Conservation (phyloP, 768 basidiomycete species). For the Rhizopogon vulgaris region DNA sequence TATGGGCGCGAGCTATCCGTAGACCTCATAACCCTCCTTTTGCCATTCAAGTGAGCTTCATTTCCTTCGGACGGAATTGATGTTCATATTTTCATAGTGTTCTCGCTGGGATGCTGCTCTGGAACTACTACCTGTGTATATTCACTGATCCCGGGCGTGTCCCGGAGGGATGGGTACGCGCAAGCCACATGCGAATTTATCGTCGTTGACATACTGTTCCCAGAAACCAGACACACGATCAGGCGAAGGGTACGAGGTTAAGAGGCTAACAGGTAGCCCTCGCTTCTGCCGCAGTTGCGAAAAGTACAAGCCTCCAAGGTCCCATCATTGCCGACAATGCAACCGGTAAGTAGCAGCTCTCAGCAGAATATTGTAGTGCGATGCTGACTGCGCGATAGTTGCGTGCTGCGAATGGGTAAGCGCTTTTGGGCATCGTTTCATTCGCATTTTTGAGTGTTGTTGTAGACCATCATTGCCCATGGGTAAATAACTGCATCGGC, state of each 20-base stretch:
- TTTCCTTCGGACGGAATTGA: neutral
- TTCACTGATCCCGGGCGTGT: slow-evolving; percentile 80
- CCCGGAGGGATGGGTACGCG: slow-evolving; percentile 69
- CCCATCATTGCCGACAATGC: slow-evolving; percentile 92
- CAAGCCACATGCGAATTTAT: neutral
- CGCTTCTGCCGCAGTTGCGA: slow-evolving; percentile 85
- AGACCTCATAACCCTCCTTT: slow-evolving; percentile 67
- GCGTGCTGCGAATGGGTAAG: slow-evolving; percentile 86
- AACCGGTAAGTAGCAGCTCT: slow-evolving; percentile 47
- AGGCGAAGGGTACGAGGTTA: slow-evolving; percentile 80
- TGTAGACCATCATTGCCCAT: slow-evolving; percentile 85
- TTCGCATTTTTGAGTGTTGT: neutral
- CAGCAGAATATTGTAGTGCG: neutral
- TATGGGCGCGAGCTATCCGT: slow-evolving; percentile 72
- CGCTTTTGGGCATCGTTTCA: neutral
- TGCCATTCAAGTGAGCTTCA: slow-evolving; percentile 81
- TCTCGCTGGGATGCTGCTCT: slow-evolving; percentile 70
- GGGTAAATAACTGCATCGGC: slow-evolving; percentile 94
- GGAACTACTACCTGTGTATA: slow-evolving; percentile 87
- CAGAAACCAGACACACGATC: slow-evolving; percentile 71
- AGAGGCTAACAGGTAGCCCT: slow-evolving; percentile 77
- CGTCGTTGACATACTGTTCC: slow-evolving; percentile 3
- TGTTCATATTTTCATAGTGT: slow-evolving; percentile 38
- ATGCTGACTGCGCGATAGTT: slow-evolving; percentile 34
- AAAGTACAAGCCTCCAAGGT: slow-evolving; percentile 77